Evolutionary conservation across 345 rosid species (phyloP).

Genomic region (Camelina laxa): DNA sequence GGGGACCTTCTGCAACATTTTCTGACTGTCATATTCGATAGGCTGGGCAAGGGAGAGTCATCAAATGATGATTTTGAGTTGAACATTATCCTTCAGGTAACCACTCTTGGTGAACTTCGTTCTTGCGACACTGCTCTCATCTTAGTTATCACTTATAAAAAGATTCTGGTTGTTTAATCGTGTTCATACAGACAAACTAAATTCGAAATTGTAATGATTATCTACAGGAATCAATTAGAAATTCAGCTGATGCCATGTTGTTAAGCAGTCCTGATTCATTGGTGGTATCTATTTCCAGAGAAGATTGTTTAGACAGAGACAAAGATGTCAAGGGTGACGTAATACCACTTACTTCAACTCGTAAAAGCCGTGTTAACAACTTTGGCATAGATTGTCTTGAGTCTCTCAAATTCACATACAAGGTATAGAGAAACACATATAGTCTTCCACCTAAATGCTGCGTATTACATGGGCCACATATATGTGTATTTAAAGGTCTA

Average conservation of each 20-base stretch:
- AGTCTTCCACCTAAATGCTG: conserved; percentile 25
- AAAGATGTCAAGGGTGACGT: conserved; percentile 59
- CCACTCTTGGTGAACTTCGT: conserved; percentile 14
- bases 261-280: conserved; percentile 84
- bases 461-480: conserved; percentile 22
- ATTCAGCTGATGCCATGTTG: conserved; percentile 86
- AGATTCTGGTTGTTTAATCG: conserved; percentile 15
- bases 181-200: neutral
- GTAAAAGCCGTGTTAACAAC: conserved; percentile 52
- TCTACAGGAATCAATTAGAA: conserved; percentile 89
- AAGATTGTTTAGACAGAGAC: conserved; percentile 55
- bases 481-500: conserved; percentile 21
- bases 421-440: conserved; percentile 54
- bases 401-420: conserved; percentile 78
- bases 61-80: conserved; percentile 95
- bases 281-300: conserved; percentile 70
- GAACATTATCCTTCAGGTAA: conserved; percentile 89
- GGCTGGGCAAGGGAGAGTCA: conserved; percentile 87
- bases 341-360: conserved; percentile 53
- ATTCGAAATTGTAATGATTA: conserved; percentile 25
- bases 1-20: conserved; percentile 98
- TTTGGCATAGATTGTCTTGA: conserved; percentile 83
- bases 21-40: conserved; percentile 72
- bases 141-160: neutral
- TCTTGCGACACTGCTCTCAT: conserved; percentile 14